Evolutionary conservation across 768 basidiomycete species (phyloP).

Genomic region (Harrya chromipes): DNA sequence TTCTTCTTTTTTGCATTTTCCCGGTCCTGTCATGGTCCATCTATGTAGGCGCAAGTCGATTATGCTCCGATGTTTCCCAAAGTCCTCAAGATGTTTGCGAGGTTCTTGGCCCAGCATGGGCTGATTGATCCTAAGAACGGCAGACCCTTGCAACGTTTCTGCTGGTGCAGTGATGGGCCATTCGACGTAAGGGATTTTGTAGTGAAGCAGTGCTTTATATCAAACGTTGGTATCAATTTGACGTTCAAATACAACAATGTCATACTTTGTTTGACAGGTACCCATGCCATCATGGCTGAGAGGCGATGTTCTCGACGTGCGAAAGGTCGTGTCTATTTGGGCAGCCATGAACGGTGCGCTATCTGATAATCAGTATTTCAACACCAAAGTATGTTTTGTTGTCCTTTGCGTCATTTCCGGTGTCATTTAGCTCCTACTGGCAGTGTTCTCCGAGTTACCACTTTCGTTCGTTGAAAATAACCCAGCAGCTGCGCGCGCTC

Average conservation of each 20-base stretch:
- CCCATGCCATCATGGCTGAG: slow-evolving; percentile 70
- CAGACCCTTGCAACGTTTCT: slow-evolving; percentile 57
- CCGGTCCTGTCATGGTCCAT: slow-evolving; percentile 3
- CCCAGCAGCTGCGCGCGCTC: slow-evolving; percentile 72
- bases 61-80: slow-evolving; percentile 70
- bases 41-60: slow-evolving; percentile 74
- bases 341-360: slow-evolving; percentile 9
- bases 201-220: slow-evolving; percentile 88
- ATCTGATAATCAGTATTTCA: slow-evolving; percentile 8
- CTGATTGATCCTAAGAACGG: slow-evolving; percentile 61
- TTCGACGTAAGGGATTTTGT: slow-evolving; percentile 83
- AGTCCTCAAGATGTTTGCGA: slow-evolving; percentile 58
- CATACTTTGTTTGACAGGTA: slow-evolving; percentile 39
- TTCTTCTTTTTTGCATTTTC: slow-evolving; percentile 3
- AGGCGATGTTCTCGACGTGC: slow-evolving; percentile 74
- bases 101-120: slow-evolving; percentile 68
- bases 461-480: slow-evolving; percentile 54
- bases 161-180: slow-evolving; percentile 84
- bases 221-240: slow-evolving; percentile 50
- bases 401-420: not conserved
- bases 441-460: slow-evolving; percentile 19
- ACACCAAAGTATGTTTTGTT: slow-evolving; percentile 14
- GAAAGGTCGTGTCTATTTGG: slow-evolving; percentile 54
- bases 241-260: slow-evolving; percentile 7
- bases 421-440: not conserved